Percentiles rank a stretch among this genome's conserved stretches.
Conservation (phyloP, 176 grass and related monocot genomes). For the Poa pratensis region DNA sequence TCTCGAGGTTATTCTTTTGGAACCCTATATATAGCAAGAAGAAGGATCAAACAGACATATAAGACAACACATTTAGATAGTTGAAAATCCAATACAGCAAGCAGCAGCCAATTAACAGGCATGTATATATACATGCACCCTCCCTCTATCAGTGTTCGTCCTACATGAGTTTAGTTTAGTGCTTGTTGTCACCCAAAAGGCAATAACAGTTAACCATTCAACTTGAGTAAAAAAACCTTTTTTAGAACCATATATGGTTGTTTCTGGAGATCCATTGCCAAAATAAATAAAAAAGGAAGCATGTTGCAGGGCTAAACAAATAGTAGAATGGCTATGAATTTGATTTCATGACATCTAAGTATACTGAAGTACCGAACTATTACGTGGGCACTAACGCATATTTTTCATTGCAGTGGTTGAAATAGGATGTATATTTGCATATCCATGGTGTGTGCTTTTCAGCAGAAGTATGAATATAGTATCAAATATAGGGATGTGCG, state of each 20-base stretch:
- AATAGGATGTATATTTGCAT: constrained; percentile 31
- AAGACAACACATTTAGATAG: constrained; percentile 22
- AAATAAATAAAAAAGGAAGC: no score
- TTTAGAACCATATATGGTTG: no score
- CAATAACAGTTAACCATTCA: background rate
- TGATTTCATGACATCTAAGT: constrained; percentile 21
- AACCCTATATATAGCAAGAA: constrained; percentile 50
- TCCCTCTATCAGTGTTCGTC: background rate
- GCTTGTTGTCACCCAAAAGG: background rate
- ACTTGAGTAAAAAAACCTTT: no score
- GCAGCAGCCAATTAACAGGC: background rate
- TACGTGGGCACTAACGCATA: background rate
- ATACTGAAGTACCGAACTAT: background rate
- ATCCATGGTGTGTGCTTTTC: constrained; percentile 4
- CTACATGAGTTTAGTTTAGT: constrained; percentile 19
- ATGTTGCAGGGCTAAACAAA: no score
- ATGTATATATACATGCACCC: constrained; percentile 18
- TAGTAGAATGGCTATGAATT: no score
- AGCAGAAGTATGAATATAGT: background rate
- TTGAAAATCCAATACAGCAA: constrained; percentile 22
- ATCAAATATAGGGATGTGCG: background rate
- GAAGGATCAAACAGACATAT: constrained; percentile 28
- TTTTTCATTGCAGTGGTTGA: background rate
- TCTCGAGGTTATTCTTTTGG: constrained; percentile 31
- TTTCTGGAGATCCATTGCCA: no score